Evolutionary conservation across 2,329 filamentous ascomycete species (phyloP), one percentile per base, ranked within the genome.

Genomic region (Plenodomus tracheiphilus): DNA sequence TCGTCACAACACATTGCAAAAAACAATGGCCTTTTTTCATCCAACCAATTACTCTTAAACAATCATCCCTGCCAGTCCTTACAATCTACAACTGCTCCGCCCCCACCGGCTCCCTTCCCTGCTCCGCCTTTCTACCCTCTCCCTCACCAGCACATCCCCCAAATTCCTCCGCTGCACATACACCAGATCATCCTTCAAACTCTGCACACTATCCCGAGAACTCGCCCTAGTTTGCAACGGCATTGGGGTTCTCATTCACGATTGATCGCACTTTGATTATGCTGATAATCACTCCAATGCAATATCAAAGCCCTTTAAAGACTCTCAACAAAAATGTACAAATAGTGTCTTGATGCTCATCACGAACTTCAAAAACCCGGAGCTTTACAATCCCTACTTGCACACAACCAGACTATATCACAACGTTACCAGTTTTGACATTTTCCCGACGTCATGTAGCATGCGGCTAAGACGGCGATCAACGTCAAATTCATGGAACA

Each of bases 181-280:
- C n/a, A 39, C 55, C 1, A 73, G 73, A 20, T 71, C 64, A 32
- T 65, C 51, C 51, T 74, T 64, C 16, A 70, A 42, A 10, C 53
- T 46, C n/a, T 41, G 43, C 4, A 54, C 35, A 25, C 54, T 49
- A 34, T 62, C 46, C 3, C 43, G 56, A 72, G 67, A 87, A 85
- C 61, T 84, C 76, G 61, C 81, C 77, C 41, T 74, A 70, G 54
- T 78, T 76, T 58, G 72, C 74, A 50, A 84, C 70, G 21, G 82
- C 77, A 19, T 84, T 76, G 37, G 78, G 65, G 68, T 85, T 84
- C 42, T 58, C 55, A 46, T 58, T 65, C 56, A 74, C 71, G 41
- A 74, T 77, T 75, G 79, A 79, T n/a, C n/a, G n/a, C n/a, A n/a
- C n/a, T n/a, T n/a, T n/a, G n/a, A n/a, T n/a, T n/a, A n/a, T n/a